Conservation (phyloP, 2,329 filamentous ascomycete species). For the Aaosphaeria pasadenensis region DNA sequence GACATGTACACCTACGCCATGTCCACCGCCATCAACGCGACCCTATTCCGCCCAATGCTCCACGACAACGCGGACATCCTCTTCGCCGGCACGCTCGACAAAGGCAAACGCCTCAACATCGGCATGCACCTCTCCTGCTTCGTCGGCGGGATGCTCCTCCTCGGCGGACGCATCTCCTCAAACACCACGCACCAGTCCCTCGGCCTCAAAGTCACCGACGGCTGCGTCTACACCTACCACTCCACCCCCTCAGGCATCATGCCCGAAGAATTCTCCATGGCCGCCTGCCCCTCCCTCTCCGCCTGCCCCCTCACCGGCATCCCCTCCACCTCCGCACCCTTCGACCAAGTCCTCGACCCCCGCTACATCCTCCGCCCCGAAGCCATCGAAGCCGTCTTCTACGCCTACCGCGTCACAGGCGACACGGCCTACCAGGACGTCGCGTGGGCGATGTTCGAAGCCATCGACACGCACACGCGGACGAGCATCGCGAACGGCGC, state of each 20-base stretch:
- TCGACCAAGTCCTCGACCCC: conserved; percentile 53
- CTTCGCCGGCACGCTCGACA: conserved; percentile 15
- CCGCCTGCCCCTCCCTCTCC: conserved; percentile 41
- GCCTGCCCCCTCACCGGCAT: conserved; percentile 36
- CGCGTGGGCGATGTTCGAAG: conserved; percentile 70
- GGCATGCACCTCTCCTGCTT: conserved; percentile 62
- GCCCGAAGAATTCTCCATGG: conserved; percentile 55
- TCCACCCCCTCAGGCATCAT: conserved; percentile 55
- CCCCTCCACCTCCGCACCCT: conserved; percentile 47
- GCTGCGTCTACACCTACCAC: conserved; percentile 60
- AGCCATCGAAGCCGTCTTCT: conserved; percentile 73
- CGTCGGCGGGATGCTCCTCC: conserved; percentile 63
- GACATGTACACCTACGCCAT: conserved; percentile 54
- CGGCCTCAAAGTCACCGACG: conserved; percentile 56
- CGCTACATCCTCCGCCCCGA: conserved; percentile 65
- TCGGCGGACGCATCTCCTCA: conserved; percentile 59
- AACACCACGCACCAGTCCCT: conserved; percentile 50
- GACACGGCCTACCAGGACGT: conserved; percentile 61
- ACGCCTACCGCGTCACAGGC: conserved; percentile 70
- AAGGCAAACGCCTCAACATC: conserved; percentile 19
- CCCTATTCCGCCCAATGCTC: conserved; percentile 48
- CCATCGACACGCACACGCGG: conserved; percentile 59
- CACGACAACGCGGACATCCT: conserved; percentile 45
- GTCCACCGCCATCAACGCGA: conserved; percentile 38
- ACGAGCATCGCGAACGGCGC: conserved; percentile 61